phyloP scores from a whole-genome alignment of 2,329 filamentous ascomycete species.

The Thelonectria discophora region DNA sequence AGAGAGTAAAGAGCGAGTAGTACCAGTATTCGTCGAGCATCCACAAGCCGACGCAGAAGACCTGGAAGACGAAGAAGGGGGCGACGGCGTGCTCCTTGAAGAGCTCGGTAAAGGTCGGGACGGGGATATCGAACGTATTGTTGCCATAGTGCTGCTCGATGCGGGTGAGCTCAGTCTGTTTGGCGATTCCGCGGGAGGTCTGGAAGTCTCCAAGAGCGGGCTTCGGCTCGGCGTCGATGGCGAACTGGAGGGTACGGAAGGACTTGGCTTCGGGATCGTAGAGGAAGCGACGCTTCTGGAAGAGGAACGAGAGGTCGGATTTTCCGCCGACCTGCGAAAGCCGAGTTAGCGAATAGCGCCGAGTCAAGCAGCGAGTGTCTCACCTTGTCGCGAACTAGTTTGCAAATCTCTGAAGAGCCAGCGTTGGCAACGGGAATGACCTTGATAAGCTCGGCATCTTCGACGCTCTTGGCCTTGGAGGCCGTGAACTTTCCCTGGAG shows the following conservation, averaged over 20 bases:
- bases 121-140: conserved; percentile 97
- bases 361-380: conserved; percentile 25
- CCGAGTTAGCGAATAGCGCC: conserved; percentile 26
- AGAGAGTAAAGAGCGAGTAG: conserved; percentile 97
- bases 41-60: conserved; percentile 98
- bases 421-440: conserved; percentile 91
- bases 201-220: conserved; percentile 83
- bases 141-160: conserved; percentile 93
- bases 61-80: conserved; percentile 98
- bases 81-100: conserved; percentile 99
- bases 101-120: conserved; percentile 92
- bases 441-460: conserved; percentile 87
- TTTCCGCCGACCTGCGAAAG: conserved; percentile 70
- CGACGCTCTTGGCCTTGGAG: conserved; percentile 72
- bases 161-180: conserved; percentile 77
- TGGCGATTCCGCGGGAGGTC: conserved; percentile 76
- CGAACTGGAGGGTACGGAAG: conserved; percentile 86
- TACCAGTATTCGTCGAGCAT: conserved; percentile 99
- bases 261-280: conserved; percentile 75
- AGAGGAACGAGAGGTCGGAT: conserved; percentile 85
- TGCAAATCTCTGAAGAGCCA: conserved; percentile 87
- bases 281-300: conserved; percentile 97
- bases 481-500: conserved; percentile 84
- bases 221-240: conserved; percentile 86
- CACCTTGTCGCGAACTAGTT: conserved; percentile 77